A percentile compares a stretch with the other conserved stretches of the same genome.
Evolutionary conservation across 2,329 filamentous ascomycete genomes (phyloP).

Genomic region (Beauveria scarabaeidicola): DNA sequence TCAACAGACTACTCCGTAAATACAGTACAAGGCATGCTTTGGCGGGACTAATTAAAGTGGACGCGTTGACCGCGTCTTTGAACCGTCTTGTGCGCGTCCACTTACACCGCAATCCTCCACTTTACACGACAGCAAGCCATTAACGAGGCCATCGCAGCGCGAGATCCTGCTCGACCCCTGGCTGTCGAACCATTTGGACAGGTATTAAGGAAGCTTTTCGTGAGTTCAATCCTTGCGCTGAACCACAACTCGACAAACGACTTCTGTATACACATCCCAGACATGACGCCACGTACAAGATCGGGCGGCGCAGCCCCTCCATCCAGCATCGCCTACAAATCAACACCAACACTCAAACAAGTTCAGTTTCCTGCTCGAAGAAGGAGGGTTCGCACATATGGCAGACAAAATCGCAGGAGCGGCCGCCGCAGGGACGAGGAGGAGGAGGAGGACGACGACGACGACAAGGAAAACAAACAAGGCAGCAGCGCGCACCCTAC

Average conservation of each 20-base stretch:
- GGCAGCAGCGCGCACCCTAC: background rate
- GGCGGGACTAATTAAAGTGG: constrained; percentile 3
- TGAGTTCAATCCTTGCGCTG: background rate
- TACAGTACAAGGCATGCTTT: too few relatives aligned
- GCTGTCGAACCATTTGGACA: background rate
- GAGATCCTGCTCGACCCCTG: background rate
- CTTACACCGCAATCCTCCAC: background rate
- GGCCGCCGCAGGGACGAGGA: constrained; percentile 18
- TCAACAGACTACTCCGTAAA: too few relatives aligned
- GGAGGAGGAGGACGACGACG: too few relatives aligned
- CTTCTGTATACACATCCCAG: background rate
- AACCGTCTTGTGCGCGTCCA: background rate
- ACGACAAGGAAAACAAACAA: constrained; percentile 30
- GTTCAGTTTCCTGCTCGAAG: constrained; percentile 29
- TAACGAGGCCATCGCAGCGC: background rate
- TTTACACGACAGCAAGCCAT: background rate
- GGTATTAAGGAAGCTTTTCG: too few relatives aligned
- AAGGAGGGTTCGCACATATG: constrained; percentile 28
- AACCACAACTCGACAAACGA: background rate
- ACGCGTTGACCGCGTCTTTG: constrained; percentile 8
- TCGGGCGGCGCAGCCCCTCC: constrained; percentile 29
- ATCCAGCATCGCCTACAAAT: constrained; percentile 28
- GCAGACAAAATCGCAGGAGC: constrained; percentile 10
- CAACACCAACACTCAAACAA: constrained; percentile 29
- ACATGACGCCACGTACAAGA: constrained; percentile 30